Percentiles rank a stretch among this genome's conserved stretches.
Conservation (phyloP, 805 yeast species). For the Yarrowia bubula region DNA sequence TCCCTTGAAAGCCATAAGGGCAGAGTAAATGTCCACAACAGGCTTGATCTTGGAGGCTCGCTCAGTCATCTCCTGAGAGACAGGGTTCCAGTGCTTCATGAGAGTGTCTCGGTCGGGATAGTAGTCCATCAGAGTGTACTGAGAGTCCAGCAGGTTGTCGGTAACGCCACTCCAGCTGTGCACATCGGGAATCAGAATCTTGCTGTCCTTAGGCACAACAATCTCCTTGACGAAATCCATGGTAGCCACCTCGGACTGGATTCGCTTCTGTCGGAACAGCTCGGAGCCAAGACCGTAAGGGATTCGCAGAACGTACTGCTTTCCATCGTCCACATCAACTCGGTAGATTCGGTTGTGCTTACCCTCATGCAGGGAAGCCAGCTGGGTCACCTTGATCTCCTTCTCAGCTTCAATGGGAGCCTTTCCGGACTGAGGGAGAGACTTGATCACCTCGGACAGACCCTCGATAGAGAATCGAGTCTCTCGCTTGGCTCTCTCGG, state of each 20-base stretch:
- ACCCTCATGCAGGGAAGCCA: slow-evolving; percentile 88
- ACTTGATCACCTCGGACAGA: slow-evolving; percentile 44
- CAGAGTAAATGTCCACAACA: slow-evolving; percentile 62
- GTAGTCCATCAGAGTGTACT: slow-evolving; percentile 78
- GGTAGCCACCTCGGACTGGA: slow-evolving; percentile 91
- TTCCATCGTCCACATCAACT: slow-evolving; percentile 59
- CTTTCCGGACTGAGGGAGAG: slow-evolving; percentile 24
- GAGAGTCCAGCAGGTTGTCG: slow-evolving; percentile 63
- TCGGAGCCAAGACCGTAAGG: slow-evolving; percentile 78
- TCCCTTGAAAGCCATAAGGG: slow-evolving; percentile 57
- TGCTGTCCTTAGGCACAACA: slow-evolving; percentile 47
- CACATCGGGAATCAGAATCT: slow-evolving; percentile 60
- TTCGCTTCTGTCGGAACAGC: slow-evolving; percentile 53
- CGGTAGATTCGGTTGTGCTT: slow-evolving; percentile 88
- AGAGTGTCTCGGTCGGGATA: slow-evolving; percentile 70
- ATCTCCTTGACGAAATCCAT: slow-evolving; percentile 70
- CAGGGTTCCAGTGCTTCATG: slow-evolving; percentile 91
- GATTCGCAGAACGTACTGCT: slow-evolving; percentile 67
- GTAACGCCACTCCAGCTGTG: slow-evolving; percentile 63
- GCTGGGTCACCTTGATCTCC: slow-evolving; percentile 57
- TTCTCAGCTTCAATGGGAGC: slow-evolving; percentile 47
- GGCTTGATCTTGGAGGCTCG: slow-evolving; percentile 62
- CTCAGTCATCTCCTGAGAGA: slow-evolving; percentile 53
- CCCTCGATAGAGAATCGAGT: slow-evolving; percentile 85
- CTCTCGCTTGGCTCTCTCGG: slow-evolving; percentile 70